phyloP scores from a whole-genome alignment of 2,329 filamentous ascomycete species.

The Volutella citrinella region DNA sequence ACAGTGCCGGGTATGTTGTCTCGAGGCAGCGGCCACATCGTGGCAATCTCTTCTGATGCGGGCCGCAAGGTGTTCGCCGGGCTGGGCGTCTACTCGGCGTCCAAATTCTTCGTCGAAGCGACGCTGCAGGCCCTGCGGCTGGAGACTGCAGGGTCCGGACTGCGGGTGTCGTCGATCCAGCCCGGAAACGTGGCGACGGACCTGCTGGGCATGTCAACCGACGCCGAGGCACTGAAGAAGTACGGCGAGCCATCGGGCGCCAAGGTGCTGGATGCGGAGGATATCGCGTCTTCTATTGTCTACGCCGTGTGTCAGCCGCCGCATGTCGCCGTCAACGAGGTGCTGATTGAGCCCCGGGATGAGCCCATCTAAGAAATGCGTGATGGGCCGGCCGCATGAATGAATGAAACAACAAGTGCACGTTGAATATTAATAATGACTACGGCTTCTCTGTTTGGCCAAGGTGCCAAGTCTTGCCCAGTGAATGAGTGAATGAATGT shows the following conservation, averaged over 20 bases:
- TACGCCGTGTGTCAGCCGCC: slow-evolving; percentile 72
- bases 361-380: slow-evolving; percentile 65
- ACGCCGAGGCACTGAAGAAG: slow-evolving; percentile 73
- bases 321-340: slow-evolving; percentile 77
- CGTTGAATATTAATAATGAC: no score
- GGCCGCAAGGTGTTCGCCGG: slow-evolving; percentile 81
- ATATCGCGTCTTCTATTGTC: slow-evolving; percentile 70
- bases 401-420: no score
- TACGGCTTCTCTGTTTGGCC: no score
- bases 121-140: slow-evolving; percentile 72
- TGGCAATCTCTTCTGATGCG: slow-evolving; percentile 79
- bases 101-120: slow-evolving; percentile 83
- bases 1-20: slow-evolving; percentile 69
- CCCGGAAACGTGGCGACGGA: slow-evolving; percentile 76
- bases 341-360: slow-evolving; percentile 74
- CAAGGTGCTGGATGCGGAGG: slow-evolving; percentile 69
- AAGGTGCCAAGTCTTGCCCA: no score
- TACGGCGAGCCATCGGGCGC: slow-evolving; percentile 74
- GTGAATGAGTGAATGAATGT: no score
- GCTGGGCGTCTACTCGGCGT: slow-evolving; percentile 76
- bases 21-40: slow-evolving; percentile 68
- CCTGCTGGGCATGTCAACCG: slow-evolving; percentile 70
- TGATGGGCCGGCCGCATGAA: no score
- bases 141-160: slow-evolving; percentile 70
- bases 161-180: slow-evolving; percentile 73